phyloP scores from a whole-genome alignment of 495 filamentous ascomycete species.

The Tuber brumale region DNA sequence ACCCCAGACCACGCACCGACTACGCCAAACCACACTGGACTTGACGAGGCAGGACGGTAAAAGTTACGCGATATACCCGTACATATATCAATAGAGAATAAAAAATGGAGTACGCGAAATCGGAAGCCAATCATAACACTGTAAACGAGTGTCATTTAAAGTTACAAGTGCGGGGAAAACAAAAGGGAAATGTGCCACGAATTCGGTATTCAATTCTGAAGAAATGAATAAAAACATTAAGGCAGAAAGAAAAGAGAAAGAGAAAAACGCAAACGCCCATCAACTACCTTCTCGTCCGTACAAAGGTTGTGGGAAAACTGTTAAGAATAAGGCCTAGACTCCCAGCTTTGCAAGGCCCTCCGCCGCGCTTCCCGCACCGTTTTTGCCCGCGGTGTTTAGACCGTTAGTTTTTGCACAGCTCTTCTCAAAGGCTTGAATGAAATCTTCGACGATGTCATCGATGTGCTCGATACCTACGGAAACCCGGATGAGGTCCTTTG shows the following conservation, averaged over 20 bases:
- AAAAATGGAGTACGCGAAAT: neutral
- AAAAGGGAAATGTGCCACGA: neutral
- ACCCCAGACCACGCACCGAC: neutral
- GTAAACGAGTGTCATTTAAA: neutral
- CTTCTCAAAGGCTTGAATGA: constrained; percentile 75
- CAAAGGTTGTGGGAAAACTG: constrained; percentile 2
- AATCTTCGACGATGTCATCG: constrained; percentile 95
- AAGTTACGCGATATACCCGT: neutral
- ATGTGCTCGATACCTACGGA: constrained; percentile 97
- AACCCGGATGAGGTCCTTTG: constrained; percentile 89
- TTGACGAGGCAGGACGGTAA: neutral
- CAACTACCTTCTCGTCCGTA: neutral
- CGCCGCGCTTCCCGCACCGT: neutral
- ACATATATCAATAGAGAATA: neutral
- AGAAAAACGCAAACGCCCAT: constrained; percentile 6
- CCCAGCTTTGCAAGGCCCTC: constrained; percentile 23
- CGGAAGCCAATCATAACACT: neutral
- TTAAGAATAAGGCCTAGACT: constrained; percentile 25
- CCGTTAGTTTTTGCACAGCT: constrained; percentile 44
- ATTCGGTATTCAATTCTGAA: neutral
- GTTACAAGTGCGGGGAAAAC: neutral
- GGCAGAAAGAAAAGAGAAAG: neutral
- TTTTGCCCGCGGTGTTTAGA: neutral
- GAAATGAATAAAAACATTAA: constrained; percentile 5
- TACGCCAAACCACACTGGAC: neutral